Evolutionary conservation across 164 flowering plant genomes (phyloP).

Genomic region (Taxillus chinensis): DNA sequence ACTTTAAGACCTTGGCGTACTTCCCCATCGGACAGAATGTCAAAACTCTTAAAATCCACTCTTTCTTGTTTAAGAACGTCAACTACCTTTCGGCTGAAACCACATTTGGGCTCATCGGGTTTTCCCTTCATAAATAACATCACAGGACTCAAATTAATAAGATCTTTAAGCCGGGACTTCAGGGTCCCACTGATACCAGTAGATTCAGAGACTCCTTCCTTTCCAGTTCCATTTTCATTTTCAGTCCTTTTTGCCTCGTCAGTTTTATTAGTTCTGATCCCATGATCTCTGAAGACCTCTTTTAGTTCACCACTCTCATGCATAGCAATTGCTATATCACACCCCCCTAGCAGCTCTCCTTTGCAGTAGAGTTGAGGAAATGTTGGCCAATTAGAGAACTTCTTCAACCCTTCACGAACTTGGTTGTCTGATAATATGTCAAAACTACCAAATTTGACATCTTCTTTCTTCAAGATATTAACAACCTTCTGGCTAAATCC

Average conservation of each 20-base stretch:
- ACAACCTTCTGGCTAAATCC: conserved; percentile 87
- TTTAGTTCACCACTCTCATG: conserved; percentile 81
- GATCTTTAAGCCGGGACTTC: conserved; percentile 37
- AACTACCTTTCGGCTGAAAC: conserved; percentile 86
- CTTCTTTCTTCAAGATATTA: conserved; percentile 60
- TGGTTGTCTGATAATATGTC: conserved; percentile 72
- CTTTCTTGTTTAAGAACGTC: conserved; percentile 74
- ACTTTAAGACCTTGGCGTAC: conserved; percentile 91
- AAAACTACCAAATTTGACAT: conserved; percentile 75
- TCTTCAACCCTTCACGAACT: conserved; percentile 86
- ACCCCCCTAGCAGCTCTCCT: conserved; percentile 90
- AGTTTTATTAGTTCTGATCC: conserved; percentile 22
- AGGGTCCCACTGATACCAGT: conserved; percentile 49
- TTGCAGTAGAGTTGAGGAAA: conserved; percentile 91
- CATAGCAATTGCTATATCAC: conserved; percentile 80
- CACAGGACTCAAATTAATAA: conserved; percentile 57
- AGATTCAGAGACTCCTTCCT: conserved; percentile 43
- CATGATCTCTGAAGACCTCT: conserved; percentile 63
- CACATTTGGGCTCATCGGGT: conserved; percentile 82
- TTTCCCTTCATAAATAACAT: conserved; percentile 91
- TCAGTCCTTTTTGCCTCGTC: conserved; percentile 16
- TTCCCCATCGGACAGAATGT: conserved; percentile 77
- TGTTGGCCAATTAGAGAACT: conserved; percentile 87
- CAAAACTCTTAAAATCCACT: conserved; percentile 58
- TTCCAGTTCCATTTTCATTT: conserved; percentile 20